Evolutionary conservation across 768 basidiomycete genomes (phyloP).

Genomic region (Coprinopsis cinerea): DNA sequence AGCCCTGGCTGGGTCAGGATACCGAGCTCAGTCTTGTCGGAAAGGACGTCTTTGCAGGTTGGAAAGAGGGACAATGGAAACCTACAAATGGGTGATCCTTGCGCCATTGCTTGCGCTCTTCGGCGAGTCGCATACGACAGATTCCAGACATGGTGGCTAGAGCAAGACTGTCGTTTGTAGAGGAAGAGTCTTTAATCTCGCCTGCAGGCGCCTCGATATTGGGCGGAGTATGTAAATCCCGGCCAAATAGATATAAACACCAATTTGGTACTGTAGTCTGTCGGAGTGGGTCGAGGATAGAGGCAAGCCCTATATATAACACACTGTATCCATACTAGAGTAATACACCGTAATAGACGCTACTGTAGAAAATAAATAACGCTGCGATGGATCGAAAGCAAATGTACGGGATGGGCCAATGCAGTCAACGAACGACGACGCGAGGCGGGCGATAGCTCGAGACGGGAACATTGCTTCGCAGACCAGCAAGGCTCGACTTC

Average conservation of each 20-base stretch:
- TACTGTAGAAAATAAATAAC: neutral
- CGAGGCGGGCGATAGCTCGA: constrained; percentile 5
- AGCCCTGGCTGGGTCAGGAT: neutral
- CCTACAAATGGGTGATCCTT: constrained; percentile 98
- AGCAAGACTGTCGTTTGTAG: neutral
- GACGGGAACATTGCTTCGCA: neutral
- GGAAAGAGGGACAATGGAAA: constrained; percentile 12
- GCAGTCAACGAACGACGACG: neutral
- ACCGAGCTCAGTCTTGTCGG: neutral
- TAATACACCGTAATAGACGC: too few relatives aligned
- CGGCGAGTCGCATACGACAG: constrained; percentile 85
- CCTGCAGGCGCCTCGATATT: too few relatives aligned
- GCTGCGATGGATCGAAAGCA: neutral
- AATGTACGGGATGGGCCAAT: neutral
- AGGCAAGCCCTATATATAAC: too few relatives aligned
- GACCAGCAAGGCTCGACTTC: neutral
- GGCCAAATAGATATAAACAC: too few relatives aligned
- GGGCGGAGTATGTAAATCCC: too few relatives aligned
- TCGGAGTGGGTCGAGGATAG: too few relatives aligned
- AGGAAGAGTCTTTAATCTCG: too few relatives aligned
- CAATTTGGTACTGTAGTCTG: too few relatives aligned
- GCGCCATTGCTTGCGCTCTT: constrained; percentile 98
- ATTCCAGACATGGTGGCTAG: constrained; percentile 76
- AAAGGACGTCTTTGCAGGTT: neutral
- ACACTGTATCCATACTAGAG: too few relatives aligned